phyloP scores from a whole-genome alignment of 164 flowering plant species.

The Chimonanthus salicifolius region DNA sequence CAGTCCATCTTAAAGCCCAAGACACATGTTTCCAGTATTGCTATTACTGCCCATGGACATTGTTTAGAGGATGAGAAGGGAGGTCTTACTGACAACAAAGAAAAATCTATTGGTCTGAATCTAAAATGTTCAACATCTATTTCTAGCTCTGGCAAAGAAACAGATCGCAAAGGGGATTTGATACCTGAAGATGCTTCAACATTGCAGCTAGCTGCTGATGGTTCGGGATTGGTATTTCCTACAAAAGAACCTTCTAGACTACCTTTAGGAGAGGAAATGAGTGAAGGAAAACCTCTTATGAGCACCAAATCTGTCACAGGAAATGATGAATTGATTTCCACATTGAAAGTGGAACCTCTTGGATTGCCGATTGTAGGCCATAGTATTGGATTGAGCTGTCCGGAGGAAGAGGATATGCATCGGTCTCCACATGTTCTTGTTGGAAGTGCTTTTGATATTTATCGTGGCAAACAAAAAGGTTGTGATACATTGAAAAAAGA shows the following conservation, averaged over 20 bases:
- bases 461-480: background rate
- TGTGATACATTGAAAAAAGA: slow-evolving; percentile 8
- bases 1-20: too few relatives aligned
- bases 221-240: slow-evolving; percentile 17
- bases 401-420: slow-evolving; percentile 14
- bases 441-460: slow-evolving; percentile 4
- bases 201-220: slow-evolving; percentile 2
- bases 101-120: slow-evolving; percentile 5
- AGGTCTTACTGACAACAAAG: slow-evolving; percentile 4
- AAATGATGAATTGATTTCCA: background rate
- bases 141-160: slow-evolving; percentile 15
- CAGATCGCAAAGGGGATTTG: slow-evolving; percentile 2
- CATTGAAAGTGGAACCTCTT: background rate
- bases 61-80: slow-evolving; percentile 5
- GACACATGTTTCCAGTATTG: slow-evolving; percentile 13
- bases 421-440: slow-evolving; percentile 31
- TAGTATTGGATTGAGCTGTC: slow-evolving; percentile 10
- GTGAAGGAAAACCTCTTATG: background rate
- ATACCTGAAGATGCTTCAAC: slow-evolving; percentile 8
- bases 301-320: background rate
- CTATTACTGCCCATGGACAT: slow-evolving; percentile 9
- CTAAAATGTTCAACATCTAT: slow-evolving; percentile 4
- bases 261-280: background rate
- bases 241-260: slow-evolving; percentile 12
- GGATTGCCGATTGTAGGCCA: slow-evolving; percentile 3